phyloP scores from a whole-genome alignment of 2,329 filamentous ascomycete genomes.

The Elsinoe necatrix region DNA sequence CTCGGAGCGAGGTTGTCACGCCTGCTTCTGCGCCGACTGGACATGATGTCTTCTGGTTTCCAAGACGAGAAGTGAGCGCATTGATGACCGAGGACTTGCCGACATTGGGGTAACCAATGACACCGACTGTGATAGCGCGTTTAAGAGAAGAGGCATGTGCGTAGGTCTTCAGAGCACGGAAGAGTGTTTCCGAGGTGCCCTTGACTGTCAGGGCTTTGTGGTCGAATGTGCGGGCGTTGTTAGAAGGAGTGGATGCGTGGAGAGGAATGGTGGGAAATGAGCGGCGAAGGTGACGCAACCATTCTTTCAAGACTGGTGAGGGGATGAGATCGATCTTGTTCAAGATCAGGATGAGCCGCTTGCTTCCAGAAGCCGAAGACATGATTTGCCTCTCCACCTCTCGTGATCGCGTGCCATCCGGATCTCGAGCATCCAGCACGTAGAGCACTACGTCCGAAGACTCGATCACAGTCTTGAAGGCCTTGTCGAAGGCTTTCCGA shows the following conservation, averaged over 20 bases:
- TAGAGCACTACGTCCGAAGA: conserved; percentile 86
- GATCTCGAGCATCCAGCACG: conserved; percentile 85
- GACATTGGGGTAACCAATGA: conserved; percentile 93
- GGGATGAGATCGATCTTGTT: conserved; percentile 96
- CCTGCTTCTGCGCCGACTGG: conserved; percentile 86
- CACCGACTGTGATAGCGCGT: conserved; percentile 80
- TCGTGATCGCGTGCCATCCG: conserved; percentile 79
- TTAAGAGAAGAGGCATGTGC: conserved; percentile 76
- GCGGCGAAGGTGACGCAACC: conserved; percentile 74
- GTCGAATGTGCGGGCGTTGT: conserved; percentile 85
- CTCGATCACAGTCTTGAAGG: conserved; percentile 88
- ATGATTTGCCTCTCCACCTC: conserved; percentile 87
- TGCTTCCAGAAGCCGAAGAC: conserved; percentile 66
- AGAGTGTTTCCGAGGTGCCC: conserved; percentile 73
- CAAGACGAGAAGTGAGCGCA: conserved; percentile 69
- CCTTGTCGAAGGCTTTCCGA: conserved; percentile 83
- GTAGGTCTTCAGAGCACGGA: conserved; percentile 84
- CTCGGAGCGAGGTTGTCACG: conserved; percentile 77
- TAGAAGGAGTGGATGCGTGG: conserved; percentile 69
- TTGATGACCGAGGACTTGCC: conserved; percentile 97
- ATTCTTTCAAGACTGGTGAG: conserved; percentile 69
- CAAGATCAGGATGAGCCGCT: conserved; percentile 80
- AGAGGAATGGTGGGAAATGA: conserved; percentile 89
- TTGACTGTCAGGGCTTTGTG: conserved; percentile 83
- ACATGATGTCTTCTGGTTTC: conserved; percentile 62